Evolutionary conservation across 108 stramenopile genomes (phyloP), one percentile per base, ranked within the genome.

Genomic region (Cyclotella atomus): DNA sequence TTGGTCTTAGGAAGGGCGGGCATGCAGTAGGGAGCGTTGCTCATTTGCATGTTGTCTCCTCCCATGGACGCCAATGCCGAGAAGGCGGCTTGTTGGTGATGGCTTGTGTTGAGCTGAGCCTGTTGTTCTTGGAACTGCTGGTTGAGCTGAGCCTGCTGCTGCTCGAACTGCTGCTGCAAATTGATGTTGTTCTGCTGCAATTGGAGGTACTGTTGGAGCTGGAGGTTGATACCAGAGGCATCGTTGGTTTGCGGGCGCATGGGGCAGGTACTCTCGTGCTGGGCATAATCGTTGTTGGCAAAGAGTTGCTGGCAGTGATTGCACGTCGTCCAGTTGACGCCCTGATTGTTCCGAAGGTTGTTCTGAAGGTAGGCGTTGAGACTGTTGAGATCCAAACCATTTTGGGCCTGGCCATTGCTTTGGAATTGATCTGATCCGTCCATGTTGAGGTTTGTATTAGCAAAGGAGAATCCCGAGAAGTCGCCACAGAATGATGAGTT

Each of bases 91-190:
- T 63, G 59, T 59, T 76, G 75, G 23, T 69, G 75, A 21, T 75
- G 65, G 33, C 27, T 29, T 63, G 44, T 33, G 56, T 30, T 57
- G 8, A 70, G 23, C 34, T 70, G 63, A 65, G 67, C 45, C 14
- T 79, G 77, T 49, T 79, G 77, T 6, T 63, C 30, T 52, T 70
- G 69, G 57, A 77, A 53, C 65, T 79, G 70, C 59, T 56, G 68
- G 29, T 70, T 67, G 32, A 76, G 36, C 68, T 56, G 68, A 1
- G 21, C 25, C 29, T 71, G 70, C 19, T 71, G 70, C 34, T 61
- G 60, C 16, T 62, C 44, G 46, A 60, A 56, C 44, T 70, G 70
- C n/a, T 70, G 70, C n/a, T 59, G 59, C 7, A 72, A 14, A 24
- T 62, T 44, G 15, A 62, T 1, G 32, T 59, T 70, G 43, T 29